Evolutionary conservation across 139 green algal genomes (phyloP).

Genomic region (Limnomonas spitsbergensis): DNA sequence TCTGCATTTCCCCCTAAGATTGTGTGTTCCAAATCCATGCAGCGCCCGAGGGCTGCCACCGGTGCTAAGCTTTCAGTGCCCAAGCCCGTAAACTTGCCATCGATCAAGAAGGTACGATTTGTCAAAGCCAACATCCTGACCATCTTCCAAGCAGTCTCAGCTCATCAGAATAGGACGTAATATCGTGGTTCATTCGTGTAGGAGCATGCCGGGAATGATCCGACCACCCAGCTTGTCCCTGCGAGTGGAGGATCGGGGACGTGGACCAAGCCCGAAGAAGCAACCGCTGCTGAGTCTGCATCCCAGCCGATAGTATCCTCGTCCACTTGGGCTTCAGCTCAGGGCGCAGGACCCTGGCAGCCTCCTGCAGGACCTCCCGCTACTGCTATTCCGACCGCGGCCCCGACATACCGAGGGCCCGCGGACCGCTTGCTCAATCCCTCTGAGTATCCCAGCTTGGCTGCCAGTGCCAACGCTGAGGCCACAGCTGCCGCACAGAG

Average conservation of each 20-base stretch:
- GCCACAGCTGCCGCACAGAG: not conserved
- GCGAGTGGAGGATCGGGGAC: slow-evolving; percentile 38
- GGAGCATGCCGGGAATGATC: slow-evolving; percentile 77
- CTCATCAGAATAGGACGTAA: not conserved
- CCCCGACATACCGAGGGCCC: slow-evolving; percentile 16
- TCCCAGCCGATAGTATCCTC: not conserved
- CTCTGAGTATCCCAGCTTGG: slow-evolving; percentile 70
- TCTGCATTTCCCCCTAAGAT: too few species aligned
- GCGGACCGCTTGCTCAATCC: slow-evolving; percentile 59
- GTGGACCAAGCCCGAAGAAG: slow-evolving; percentile 55
- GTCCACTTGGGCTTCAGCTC: slow-evolving; percentile 6
- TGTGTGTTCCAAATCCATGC: too few species aligned
- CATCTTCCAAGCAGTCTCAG: too few species aligned
- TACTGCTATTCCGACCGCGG: not conserved
- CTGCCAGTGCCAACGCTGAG: slow-evolving; percentile 39
- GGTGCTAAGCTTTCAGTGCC: slow-evolving; percentile 70
- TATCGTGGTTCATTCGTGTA: slow-evolving; percentile 29
- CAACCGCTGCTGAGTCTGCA: not conserved
- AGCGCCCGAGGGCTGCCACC: slow-evolving; percentile 37
- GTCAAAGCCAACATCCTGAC: too few species aligned
- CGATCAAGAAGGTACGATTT: slow-evolving; percentile 67
- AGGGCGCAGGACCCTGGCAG: slow-evolving; percentile 9
- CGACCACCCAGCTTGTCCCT: slow-evolving; percentile 67
- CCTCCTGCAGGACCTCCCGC: too few species aligned
- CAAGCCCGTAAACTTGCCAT: slow-evolving; percentile 79